Conservation (phyloP, 768 basidiomycete genomes). For the Leccinum disarticulatum region DNA sequence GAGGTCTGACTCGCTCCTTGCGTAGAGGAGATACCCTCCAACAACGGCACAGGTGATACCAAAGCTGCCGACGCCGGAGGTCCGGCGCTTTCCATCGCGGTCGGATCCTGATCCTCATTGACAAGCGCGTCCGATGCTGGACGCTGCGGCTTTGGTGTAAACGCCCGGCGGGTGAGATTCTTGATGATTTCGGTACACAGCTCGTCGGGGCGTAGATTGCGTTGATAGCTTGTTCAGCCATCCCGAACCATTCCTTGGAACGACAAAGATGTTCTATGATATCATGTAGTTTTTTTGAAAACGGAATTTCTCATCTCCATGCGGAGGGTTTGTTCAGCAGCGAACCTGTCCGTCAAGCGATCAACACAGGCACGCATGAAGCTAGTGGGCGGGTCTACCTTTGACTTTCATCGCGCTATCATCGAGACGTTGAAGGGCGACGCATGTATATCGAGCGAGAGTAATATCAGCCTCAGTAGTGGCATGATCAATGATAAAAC, state of each 20-base stretch:
- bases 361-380: background rate
- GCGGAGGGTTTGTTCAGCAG: slow-evolving; percentile 80
- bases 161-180: slow-evolving; percentile 71
- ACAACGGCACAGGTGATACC: slow-evolving; percentile 19
- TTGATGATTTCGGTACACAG: slow-evolving; percentile 81
- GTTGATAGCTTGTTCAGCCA: slow-evolving; percentile 96
- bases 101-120: slow-evolving; percentile 38
- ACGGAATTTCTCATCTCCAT: slow-evolving; percentile 85
- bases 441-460: slow-evolving; percentile 90
- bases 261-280: slow-evolving; percentile 78
- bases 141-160: slow-evolving; percentile 37
- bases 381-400: slow-evolving; percentile 43
- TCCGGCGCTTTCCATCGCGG: slow-evolving; percentile 48
- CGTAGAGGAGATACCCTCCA: slow-evolving; percentile 18
- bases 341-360: slow-evolving; percentile 54
- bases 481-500: background rate
- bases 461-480: slow-evolving; percentile 74
- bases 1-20: slow-evolving; percentile 10
- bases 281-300: slow-evolving; percentile 76
- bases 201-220: slow-evolving; percentile 91
- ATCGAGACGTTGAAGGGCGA: slow-evolving; percentile 87
- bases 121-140: slow-evolving; percentile 2
- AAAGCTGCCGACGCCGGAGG: slow-evolving; percentile 26
- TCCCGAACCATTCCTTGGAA: slow-evolving; percentile 92
- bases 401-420: slow-evolving; percentile 98